Conservation (phyloP, 2,329 filamentous ascomycete species). For the Orbilia oligospora region DNA sequence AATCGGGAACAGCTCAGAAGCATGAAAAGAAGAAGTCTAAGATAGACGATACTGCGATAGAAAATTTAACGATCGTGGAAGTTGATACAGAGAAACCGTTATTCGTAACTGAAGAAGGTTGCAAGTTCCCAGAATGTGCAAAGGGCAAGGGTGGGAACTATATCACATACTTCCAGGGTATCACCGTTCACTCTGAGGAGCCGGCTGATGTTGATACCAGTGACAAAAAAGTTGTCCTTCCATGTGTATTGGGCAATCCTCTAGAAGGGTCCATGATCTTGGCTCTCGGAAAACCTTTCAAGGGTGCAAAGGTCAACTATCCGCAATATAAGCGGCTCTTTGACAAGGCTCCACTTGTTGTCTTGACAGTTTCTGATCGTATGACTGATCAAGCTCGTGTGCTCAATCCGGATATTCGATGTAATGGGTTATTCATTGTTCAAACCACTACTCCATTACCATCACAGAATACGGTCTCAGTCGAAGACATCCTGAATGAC, state of each 20-base stretch:
- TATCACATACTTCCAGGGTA: conserved; percentile 57
- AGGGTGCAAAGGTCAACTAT: conserved; percentile 58
- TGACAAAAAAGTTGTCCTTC: conserved; percentile 62
- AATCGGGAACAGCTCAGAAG: conserved; percentile 34
- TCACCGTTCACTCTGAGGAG: conserved; percentile 52
- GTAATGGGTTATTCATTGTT: conserved; percentile 65
- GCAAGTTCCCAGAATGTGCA: conserved; percentile 50
- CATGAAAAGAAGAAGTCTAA: conserved; percentile 51
- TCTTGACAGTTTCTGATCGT: conserved; percentile 65
- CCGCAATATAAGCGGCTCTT: conserved; percentile 60
- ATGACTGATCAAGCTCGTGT: conserved; percentile 66
- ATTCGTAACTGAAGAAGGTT: conserved; percentile 57
- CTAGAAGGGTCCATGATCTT: conserved; percentile 63
- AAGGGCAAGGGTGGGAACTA: conserved; percentile 47
- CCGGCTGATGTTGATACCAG: conserved; percentile 52
- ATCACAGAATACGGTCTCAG: conserved; percentile 46
- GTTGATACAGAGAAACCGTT: conserved; percentile 53
- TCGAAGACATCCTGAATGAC: conserved; percentile 61
- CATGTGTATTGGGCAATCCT: conserved; percentile 63
- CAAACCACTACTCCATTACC: conserved; percentile 51
- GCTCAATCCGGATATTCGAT: conserved; percentile 63
- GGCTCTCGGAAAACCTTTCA: conserved; percentile 61
- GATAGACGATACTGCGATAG: neutral
- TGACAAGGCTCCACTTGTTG: conserved; percentile 47
- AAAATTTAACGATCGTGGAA: conserved; percentile 36